Evolutionary conservation across 2,329 filamentous ascomycete genomes (phyloP).

Genomic region (Aspergillus pseudotamarii): DNA sequence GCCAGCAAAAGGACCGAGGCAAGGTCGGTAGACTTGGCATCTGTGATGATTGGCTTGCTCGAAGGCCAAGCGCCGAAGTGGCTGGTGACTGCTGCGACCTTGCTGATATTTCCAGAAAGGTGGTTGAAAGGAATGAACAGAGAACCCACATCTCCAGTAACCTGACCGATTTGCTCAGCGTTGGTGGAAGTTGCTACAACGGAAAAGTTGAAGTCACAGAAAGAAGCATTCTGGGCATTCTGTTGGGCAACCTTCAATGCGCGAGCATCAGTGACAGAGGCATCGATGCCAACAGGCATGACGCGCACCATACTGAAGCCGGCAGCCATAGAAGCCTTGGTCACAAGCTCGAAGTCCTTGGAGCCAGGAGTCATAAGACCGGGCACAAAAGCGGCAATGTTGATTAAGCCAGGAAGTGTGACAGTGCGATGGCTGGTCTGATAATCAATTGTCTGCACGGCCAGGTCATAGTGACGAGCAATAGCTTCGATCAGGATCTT

Average conservation of each 20-base stretch:
- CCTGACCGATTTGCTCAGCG: slow-evolving; percentile 71
- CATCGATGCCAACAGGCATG: slow-evolving; percentile 74
- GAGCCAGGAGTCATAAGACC: slow-evolving; percentile 67
- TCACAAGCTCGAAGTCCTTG: slow-evolving; percentile 69
- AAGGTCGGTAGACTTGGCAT: slow-evolving; percentile 77
- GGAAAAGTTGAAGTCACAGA: slow-evolving; percentile 80
- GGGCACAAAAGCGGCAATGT: slow-evolving; percentile 78
- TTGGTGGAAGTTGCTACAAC: slow-evolving; percentile 74
- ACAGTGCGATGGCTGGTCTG: slow-evolving; percentile 84
- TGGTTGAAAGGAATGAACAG: slow-evolving; percentile 83
- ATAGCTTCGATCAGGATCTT: slow-evolving; percentile 97
- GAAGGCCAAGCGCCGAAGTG: slow-evolving; percentile 78
- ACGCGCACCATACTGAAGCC: slow-evolving; percentile 81
- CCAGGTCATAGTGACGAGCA: slow-evolving; percentile 81
- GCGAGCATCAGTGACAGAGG: slow-evolving; percentile 71
- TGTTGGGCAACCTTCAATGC: slow-evolving; percentile 72
- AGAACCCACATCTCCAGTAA: slow-evolving; percentile 74
- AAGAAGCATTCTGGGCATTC: slow-evolving; percentile 68
- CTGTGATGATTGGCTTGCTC: slow-evolving; percentile 78
- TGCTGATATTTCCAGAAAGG: slow-evolving; percentile 79
- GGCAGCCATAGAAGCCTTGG: slow-evolving; percentile 71
- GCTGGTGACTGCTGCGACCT: slow-evolving; percentile 75
- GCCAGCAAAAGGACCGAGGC: slow-evolving; percentile 79
- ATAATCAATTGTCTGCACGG: slow-evolving; percentile 81
- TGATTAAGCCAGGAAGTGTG: slow-evolving; percentile 73